A percentile compares a stretch with the other conserved stretches of the same genome.
Evolutionary conservation across 2,329 filamentous ascomycete species (phyloP).

Genomic region (Penicillium sp.): DNA sequence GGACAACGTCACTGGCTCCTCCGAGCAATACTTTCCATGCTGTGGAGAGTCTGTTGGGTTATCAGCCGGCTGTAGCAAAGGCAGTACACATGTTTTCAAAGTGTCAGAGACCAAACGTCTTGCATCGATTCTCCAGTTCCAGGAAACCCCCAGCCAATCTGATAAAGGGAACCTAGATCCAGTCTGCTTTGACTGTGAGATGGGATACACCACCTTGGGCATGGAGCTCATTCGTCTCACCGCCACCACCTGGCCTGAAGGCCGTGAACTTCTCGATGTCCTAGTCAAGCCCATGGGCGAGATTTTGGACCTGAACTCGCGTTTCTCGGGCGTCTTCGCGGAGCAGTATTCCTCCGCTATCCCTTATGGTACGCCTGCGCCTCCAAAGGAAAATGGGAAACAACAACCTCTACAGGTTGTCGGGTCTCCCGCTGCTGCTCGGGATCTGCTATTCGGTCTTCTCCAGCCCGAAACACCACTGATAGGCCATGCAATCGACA

Average conservation of each 20-base stretch:
- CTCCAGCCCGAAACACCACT: slow-evolving; percentile 74
- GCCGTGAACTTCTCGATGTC: slow-evolving; percentile 71
- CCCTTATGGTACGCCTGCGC: slow-evolving; percentile 45
- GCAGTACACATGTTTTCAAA: slow-evolving; percentile 80
- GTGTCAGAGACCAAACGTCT: slow-evolving; percentile 69
- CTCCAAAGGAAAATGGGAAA: slow-evolving; percentile 23
- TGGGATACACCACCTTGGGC: slow-evolving; percentile 88
- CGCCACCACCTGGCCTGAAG: slow-evolving; percentile 78
- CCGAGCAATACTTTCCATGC: slow-evolving; percentile 66
- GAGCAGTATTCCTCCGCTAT: slow-evolving; percentile 69
- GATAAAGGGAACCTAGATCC: slow-evolving; percentile 36
- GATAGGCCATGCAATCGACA: slow-evolving; percentile 91
- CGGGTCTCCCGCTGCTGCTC: slow-evolving; percentile 67
- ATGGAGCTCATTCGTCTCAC: slow-evolving; percentile 88
- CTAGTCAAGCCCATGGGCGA: slow-evolving; percentile 80
- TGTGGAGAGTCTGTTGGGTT: slow-evolving; percentile 72
- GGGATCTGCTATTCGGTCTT: slow-evolving; percentile 69
- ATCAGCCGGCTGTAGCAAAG: slow-evolving; percentile 67
- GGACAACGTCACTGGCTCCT: slow-evolving; percentile 53
- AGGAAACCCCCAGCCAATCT: slow-evolving; percentile 59
- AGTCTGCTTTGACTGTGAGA: slow-evolving; percentile 91
- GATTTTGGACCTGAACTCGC: slow-evolving; percentile 83
- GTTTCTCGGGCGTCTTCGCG: slow-evolving; percentile 80
- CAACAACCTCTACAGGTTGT: slow-evolving; percentile 63
- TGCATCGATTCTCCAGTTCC: slow-evolving; percentile 73